Percentiles rank a stretch among this genome's conserved stretches.
These are phyloP conservation scores for Fusarium musae DNA, from an alignment of 2,329 filamentous ascomycete genomes.

Conservation along the genomic window DNA sequence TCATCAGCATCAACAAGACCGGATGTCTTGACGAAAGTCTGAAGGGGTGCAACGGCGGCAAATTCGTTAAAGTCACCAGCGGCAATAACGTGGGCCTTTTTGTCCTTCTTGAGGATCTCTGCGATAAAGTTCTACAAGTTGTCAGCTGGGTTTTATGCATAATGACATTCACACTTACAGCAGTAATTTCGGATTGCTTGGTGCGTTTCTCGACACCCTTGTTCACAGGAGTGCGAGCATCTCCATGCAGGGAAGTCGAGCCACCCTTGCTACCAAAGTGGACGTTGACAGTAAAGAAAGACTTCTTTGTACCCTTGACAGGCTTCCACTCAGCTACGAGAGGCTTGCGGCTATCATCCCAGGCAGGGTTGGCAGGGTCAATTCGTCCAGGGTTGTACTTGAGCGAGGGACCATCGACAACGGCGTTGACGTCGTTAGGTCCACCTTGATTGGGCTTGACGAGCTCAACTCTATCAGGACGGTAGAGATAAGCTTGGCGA, in stretches of 20 bases:
- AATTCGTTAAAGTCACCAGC: conserved; percentile 82
- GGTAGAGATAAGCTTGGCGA: conserved; percentile 76
- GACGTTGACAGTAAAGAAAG: conserved; percentile 78
- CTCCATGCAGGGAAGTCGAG: conserved; percentile 71
- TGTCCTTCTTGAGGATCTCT: conserved; percentile 66
- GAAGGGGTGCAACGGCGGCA: conserved; percentile 68
- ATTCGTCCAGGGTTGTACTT: conserved; percentile 77
- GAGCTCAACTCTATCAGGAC: conserved; percentile 67
- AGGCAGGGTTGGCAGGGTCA: conserved; percentile 69
- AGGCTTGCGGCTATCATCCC: conserved; percentile 72
- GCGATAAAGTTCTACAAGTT: conserved; percentile 61
- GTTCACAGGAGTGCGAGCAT: conserved; percentile 74
- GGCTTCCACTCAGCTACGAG: conserved; percentile 74
- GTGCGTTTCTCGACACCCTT: conserved; percentile 67
- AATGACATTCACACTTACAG: conserved; percentile 52
- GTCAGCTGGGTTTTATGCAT: neutral
- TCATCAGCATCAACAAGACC: conserved; percentile 72
- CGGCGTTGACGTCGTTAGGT: conserved; percentile 64
- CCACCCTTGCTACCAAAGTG: conserved; percentile 76
- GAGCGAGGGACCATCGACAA: conserved; percentile 65
- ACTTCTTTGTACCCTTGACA: conserved; percentile 59
- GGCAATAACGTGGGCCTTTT: conserved; percentile 66
- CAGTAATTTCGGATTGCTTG: conserved; percentile 68
- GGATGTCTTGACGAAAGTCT: conserved; percentile 63
- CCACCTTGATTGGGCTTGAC: conserved; percentile 67